Percentiles rank a stretch among this genome's conserved stretches.
phyloP scores from a whole-genome alignment of 2,329 filamentous ascomycete genomes.

The Neoscytalidium dimidiatum region DNA sequence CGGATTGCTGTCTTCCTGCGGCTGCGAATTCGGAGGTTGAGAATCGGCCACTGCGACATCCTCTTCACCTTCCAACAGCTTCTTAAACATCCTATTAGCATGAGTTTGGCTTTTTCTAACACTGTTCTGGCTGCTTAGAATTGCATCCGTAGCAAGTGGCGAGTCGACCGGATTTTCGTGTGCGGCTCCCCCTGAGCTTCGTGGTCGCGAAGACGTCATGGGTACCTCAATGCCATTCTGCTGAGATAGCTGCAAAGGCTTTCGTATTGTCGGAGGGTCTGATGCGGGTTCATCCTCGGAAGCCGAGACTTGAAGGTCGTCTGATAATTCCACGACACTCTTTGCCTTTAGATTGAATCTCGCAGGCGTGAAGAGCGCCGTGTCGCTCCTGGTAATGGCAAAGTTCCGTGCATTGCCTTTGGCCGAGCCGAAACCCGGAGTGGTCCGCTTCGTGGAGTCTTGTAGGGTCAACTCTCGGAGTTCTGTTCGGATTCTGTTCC shows the following conservation, averaged over 20 bases:
- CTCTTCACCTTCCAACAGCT: background rate
- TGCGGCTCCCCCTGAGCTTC: constrained; percentile 8
- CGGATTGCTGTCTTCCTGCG: constrained; percentile 29
- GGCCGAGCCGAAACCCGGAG: constrained; percentile 24
- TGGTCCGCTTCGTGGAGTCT: background rate
- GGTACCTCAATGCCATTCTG: constrained; percentile 33
- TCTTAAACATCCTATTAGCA: background rate
- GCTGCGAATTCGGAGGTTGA: constrained; percentile 37
- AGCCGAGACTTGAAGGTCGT: constrained; percentile 26
- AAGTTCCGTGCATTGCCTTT: constrained; percentile 20
- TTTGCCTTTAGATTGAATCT: constrained; percentile 9
- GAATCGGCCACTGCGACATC: constrained; percentile 48
- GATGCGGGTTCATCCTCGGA: constrained; percentile 34
- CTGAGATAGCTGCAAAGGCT: constrained; percentile 20
- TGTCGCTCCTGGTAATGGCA: constrained; percentile 20
- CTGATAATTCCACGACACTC: constrained; percentile 24
- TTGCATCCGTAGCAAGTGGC: background rate
- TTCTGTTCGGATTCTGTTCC: constrained; percentile 23
- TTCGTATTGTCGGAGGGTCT: constrained; percentile 21
- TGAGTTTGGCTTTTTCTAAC: background rate
- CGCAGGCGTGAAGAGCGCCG: constrained; percentile 31
- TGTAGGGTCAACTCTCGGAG: background rate
- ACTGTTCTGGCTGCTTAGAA: background rate
- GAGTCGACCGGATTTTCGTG: background rate
- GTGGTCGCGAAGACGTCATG: constrained; percentile 40